These are phyloP conservation scores for Cladosporium sp. DNA, from an alignment of 2,329 filamentous ascomycete species.

Conservation along the genomic window DNA sequence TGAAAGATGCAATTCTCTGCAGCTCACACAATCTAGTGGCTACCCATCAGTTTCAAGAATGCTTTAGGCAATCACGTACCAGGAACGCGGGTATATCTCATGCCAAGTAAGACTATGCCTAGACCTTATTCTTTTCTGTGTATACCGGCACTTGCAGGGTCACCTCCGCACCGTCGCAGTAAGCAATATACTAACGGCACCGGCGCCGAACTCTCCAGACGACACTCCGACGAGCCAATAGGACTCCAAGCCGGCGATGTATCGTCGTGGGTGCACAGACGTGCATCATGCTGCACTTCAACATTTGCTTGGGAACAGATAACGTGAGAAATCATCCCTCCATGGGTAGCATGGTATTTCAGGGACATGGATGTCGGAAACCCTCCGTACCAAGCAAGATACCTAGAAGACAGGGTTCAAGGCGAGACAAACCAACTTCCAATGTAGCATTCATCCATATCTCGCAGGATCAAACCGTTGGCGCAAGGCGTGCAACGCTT, in stretches of 20 bases:
- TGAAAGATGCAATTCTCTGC: not conserved
- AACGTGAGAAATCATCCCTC: not conserved
- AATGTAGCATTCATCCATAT: not conserved
- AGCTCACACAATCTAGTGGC: not conserved
- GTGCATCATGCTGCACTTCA: not conserved
- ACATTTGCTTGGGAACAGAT: not conserved
- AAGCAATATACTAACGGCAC: not conserved
- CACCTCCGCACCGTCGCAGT: not conserved
- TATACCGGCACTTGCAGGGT: not conserved
- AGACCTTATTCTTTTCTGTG: not conserved
- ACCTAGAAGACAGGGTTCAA: not conserved
- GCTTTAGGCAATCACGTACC: not conserved
- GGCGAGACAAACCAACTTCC: not conserved
- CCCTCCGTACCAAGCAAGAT: not conserved
- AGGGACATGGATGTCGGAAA: not conserved
- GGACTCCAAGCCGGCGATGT: not conserved
- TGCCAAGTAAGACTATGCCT: not conserved
- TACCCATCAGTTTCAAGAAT: not conserved
- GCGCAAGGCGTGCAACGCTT: not conserved
- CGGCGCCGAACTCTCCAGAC: not conserved
- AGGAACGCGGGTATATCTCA: not conserved
- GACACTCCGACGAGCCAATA: not conserved
- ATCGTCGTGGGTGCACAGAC: not conserved
- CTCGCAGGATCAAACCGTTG: not conserved
- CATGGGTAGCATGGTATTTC: not conserved